A percentile compares a stretch with the other conserved stretches of the same genome.
These are phyloP conservation scores for Colletotrichum filicis DNA, from an alignment of 2,329 filamentous ascomycete species.

Conservation along the genomic window DNA sequence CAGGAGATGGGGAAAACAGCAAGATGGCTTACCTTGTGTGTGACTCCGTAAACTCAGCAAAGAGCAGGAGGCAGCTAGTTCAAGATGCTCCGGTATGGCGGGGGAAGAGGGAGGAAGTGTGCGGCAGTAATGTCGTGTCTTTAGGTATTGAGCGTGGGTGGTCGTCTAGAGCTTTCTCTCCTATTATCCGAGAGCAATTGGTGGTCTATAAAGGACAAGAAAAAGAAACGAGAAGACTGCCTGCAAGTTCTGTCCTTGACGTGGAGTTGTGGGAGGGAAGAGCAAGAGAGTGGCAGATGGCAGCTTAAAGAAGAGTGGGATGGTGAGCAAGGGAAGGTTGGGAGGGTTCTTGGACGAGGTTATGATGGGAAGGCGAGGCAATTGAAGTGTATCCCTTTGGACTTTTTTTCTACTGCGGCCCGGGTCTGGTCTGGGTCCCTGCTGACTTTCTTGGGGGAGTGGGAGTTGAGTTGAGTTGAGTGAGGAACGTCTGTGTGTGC, in stretches of 20 bases:
- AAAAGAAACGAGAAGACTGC: slow-evolving; percentile 35
- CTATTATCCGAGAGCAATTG: slow-evolving; percentile 31
- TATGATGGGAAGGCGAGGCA: slow-evolving; percentile 33
- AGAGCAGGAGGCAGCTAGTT: slow-evolving; percentile 48
- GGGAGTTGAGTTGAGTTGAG: slow-evolving; percentile 14
- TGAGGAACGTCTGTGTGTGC: neutral
- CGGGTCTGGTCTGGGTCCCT: slow-evolving; percentile 31
- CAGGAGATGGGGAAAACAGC: neutral
- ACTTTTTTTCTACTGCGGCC: slow-evolving; percentile 5
- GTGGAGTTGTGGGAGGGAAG: slow-evolving; percentile 12
- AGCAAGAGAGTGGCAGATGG: slow-evolving; percentile 30
- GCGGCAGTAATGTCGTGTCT: neutral
- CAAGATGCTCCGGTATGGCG: slow-evolving; percentile 29
- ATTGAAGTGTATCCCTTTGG: slow-evolving; percentile 33
- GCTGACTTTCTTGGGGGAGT: slow-evolving; percentile 11
- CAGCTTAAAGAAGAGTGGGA: slow-evolving; percentile 33
- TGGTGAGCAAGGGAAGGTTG: slow-evolving; percentile 32
- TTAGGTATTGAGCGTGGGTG: neutral
- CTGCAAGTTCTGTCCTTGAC: slow-evolving; percentile 28
- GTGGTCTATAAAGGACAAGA: slow-evolving; percentile 34
- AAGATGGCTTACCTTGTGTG: slow-evolving; percentile 25
- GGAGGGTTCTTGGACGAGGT: slow-evolving; percentile 9
- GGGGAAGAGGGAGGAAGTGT: neutral
- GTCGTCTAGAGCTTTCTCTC: slow-evolving; percentile 30
- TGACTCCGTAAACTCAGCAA: slow-evolving; percentile 52